Evolutionary conservation across 2,329 filamentous ascomycete genomes (phyloP).

Genomic region (Helminthosporium solani): DNA sequence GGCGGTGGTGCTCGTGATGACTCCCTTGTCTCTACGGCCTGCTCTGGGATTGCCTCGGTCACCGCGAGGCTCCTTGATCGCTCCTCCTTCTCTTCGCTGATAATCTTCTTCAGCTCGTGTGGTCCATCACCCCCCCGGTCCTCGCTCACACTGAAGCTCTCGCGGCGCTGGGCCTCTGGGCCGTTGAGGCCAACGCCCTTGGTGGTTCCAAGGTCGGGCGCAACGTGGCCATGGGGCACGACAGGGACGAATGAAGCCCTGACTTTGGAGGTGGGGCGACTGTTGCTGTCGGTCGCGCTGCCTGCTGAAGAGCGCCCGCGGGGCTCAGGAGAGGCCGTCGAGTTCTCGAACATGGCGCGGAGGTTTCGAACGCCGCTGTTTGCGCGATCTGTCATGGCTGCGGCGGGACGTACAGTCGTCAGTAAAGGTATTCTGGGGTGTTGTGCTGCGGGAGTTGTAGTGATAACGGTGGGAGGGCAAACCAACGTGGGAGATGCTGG

Average conservation of each 20-base stretch:
- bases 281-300: slow-evolving; percentile 30
- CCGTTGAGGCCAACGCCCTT: slow-evolving; percentile 33
- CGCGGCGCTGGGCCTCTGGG: slow-evolving; percentile 35
- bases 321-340: slow-evolving; percentile 41
- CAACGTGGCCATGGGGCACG: slow-evolving; percentile 27
- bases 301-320: slow-evolving; percentile 48
- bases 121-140: slow-evolving; percentile 35
- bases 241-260: slow-evolving; percentile 53
- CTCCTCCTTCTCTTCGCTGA: slow-evolving; percentile 44
- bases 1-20: slow-evolving; percentile 39
- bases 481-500: slow-evolving; percentile 16
- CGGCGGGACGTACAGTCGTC: slow-evolving; percentile 24
- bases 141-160: slow-evolving; percentile 47
- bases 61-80: slow-evolving; percentile 40
- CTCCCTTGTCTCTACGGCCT: slow-evolving; percentile 44
- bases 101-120: slow-evolving; percentile 43
- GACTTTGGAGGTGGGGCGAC: slow-evolving; percentile 46
- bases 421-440: slow-evolving; percentile 23
- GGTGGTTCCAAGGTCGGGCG: slow-evolving; percentile 25
- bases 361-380: slow-evolving; percentile 50
- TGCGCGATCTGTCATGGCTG: slow-evolving; percentile 50
- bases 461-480: slow-evolving; percentile 9
- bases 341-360: slow-evolving; percentile 52
- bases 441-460: slow-evolving; percentile 10
- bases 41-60: slow-evolving; percentile 45